phyloP scores from a whole-genome alignment of 768 basidiomycete species.

The Gelatoporia subvermispora region DNA sequence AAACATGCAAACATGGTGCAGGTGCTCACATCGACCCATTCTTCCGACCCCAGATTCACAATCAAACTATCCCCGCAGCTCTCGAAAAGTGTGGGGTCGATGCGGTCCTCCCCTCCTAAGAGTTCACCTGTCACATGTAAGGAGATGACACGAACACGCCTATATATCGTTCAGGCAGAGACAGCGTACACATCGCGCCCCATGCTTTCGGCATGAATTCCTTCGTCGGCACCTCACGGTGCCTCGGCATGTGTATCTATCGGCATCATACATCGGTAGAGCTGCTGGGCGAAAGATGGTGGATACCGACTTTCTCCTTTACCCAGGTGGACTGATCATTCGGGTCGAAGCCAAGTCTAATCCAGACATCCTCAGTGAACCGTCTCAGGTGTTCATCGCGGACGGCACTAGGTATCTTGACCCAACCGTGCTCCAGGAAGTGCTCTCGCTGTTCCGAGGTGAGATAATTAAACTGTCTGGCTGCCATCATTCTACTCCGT shows the following conservation, averaged over 20 bases:
- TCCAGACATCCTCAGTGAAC: slow-evolving; percentile 31
- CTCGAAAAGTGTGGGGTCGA: slow-evolving; percentile 22
- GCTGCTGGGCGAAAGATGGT: background rate
- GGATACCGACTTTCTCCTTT: slow-evolving; percentile 18
- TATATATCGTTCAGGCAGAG: too few species aligned
- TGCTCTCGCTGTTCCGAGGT: slow-evolving; percentile 27
- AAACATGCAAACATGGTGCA: too few species aligned
- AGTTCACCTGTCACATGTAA: slow-evolving; percentile 26
- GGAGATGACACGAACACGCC: background rate
- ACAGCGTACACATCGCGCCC: slow-evolving; percentile 17
- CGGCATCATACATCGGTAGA: background rate
- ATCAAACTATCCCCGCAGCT: slow-evolving; percentile 31
- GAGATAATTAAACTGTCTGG: slow-evolving; percentile 15
- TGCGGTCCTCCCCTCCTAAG: slow-evolving; percentile 30
- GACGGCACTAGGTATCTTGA: slow-evolving; percentile 28
- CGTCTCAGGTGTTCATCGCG: slow-evolving; percentile 22
- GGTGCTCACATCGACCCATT: slow-evolving; percentile 19
- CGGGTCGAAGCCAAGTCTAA: slow-evolving; percentile 28
- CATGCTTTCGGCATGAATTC: slow-evolving; percentile 26
- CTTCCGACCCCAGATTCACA: slow-evolving; percentile 30
- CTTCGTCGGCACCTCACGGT: slow-evolving; percentile 18
- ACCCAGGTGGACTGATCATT: slow-evolving; percentile 33
- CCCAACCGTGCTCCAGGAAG: slow-evolving; percentile 31
- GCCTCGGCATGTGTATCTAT: slow-evolving; percentile 29
- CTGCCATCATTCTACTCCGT: slow-evolving; percentile 7